Evolutionary conservation across 2,329 filamentous ascomycete species (phyloP).

Genomic region (Ophiosphaerella korrae): DNA sequence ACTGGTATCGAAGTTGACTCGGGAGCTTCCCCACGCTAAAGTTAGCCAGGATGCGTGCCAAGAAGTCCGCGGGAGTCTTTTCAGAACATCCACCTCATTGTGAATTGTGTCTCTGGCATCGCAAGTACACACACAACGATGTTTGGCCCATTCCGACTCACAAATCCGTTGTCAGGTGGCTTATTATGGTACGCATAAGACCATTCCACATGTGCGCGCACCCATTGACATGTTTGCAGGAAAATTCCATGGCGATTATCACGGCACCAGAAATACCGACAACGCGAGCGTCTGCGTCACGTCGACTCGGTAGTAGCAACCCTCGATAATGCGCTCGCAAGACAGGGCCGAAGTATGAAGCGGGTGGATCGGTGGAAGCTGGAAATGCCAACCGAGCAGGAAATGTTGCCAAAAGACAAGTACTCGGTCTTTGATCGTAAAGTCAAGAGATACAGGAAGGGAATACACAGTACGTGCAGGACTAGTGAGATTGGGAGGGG

Average conservation of each 20-base stretch:
- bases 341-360: conserved; percentile 71
- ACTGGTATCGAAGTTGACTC: conserved; percentile 2
- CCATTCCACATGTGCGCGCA: too few relatives aligned
- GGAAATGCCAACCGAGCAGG: conserved; percentile 92
- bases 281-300: conserved; percentile 55
- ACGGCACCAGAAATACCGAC: conserved; percentile 58
- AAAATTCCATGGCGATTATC: conserved; percentile 98
- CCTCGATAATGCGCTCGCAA: conserved; percentile 76
- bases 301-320: conserved; percentile 89
- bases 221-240: conserved; percentile 56
- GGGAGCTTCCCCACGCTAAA: conserved; percentile 30
- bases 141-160: conserved; percentile 49
- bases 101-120: conserved; percentile 16
- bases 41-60: conserved; percentile 35
- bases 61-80: conserved; percentile 39
- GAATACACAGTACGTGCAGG: conserved; percentile 85
- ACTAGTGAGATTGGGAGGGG: neutral
- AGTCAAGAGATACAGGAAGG: conserved; percentile 93
- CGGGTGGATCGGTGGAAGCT: conserved; percentile 88
- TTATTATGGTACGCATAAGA: conserved; percentile 40
- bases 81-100: conserved; percentile 28
- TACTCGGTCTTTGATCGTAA: conserved; percentile 98
- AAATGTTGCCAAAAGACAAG: conserved; percentile 97
- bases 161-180: conserved; percentile 47
- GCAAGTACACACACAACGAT: conserved; percentile 33